These are phyloP conservation scores for Aspergillus ellipticus DNA, from an alignment of 495 filamentous ascomycete species.

Conservation along the genomic window DNA sequence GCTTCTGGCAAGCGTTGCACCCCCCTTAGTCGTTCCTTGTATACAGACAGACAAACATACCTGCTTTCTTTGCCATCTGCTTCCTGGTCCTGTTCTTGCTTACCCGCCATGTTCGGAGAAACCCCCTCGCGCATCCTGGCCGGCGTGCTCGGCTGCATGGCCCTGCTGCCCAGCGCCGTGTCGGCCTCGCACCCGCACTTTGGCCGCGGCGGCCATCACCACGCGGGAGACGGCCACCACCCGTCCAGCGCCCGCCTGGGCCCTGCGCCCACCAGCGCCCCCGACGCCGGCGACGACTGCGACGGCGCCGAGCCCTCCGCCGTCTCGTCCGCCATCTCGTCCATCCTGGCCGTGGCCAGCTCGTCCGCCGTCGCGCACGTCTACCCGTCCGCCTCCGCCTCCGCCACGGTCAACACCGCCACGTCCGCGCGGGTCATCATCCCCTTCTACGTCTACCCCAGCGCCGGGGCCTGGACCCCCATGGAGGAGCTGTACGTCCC, in stretches of 20 bases:
- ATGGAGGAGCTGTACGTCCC: conserved; percentile 21
- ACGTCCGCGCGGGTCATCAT: conserved; percentile 43
- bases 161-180: conserved; percentile 7
- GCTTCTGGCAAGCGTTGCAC: conserved; percentile 2
- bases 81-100: not conserved
- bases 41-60: not conserved
- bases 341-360: no score
- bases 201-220: not conserved
- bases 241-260: not conserved
- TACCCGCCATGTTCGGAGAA: not conserved
- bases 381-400: not conserved
- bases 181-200: conserved; percentile 35
- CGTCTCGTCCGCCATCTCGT: not conserved
- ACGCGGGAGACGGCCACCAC: not conserved
- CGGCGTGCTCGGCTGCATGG: not conserved
- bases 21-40: not conserved
- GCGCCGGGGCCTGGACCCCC: conserved; percentile 29
- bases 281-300: not conserved
- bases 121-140: not conserved
- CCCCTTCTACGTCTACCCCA: conserved; percentile 45
- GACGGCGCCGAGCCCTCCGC: not conserved
- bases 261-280: not conserved
- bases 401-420: not conserved
- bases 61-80: not conserved
- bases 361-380: not conserved